Percentiles rank a stretch among this genome's conserved stretches.
These are phyloP conservation scores for Beauveria caledonica DNA, from an alignment of 2,329 filamentous ascomycete genomes.

Conservation along the genomic window DNA sequence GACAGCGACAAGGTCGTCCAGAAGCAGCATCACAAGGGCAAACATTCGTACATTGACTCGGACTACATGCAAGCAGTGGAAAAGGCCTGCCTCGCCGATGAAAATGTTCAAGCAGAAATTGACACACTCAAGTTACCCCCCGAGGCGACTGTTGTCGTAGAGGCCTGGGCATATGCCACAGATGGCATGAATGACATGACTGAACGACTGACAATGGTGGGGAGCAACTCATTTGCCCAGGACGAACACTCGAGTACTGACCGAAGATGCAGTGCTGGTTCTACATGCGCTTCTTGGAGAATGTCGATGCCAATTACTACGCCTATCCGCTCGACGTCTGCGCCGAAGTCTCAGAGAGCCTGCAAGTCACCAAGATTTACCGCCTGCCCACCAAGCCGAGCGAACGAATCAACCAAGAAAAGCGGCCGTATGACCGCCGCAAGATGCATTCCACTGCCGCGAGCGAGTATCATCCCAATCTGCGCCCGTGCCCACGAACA, in stretches of 20 bases:
- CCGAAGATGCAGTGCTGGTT: slow-evolving; percentile 25
- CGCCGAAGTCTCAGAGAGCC: slow-evolving; percentile 38
- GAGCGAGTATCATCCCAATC: slow-evolving; percentile 36
- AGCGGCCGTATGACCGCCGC: slow-evolving; percentile 30
- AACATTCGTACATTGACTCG: slow-evolving; percentile 39
- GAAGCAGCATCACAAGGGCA: slow-evolving; percentile 28
- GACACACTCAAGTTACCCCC: slow-evolving; percentile 33
- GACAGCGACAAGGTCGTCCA: slow-evolving; percentile 13
- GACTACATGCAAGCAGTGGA: slow-evolving; percentile 41
- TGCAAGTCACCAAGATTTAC: slow-evolving; percentile 38
- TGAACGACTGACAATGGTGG: slow-evolving; percentile 41
- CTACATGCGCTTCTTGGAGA: slow-evolving; percentile 27
- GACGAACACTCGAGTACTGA: neutral
- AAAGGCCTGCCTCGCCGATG: slow-evolving; percentile 35
- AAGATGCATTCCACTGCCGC: slow-evolving; percentile 28
- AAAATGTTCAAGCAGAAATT: slow-evolving; percentile 35
- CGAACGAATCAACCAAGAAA: slow-evolving; percentile 24
- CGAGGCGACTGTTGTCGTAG: slow-evolving; percentile 36
- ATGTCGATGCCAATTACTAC: slow-evolving; percentile 45
- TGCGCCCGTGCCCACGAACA: slow-evolving; percentile 17
- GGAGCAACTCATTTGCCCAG: neutral
- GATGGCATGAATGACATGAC: slow-evolving; percentile 45
- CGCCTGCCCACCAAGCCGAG: slow-evolving; percentile 32
- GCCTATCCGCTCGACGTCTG: slow-evolving; percentile 46
- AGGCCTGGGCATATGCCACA: slow-evolving; percentile 48